phyloP scores from a whole-genome alignment of 179 eudicot genomes.

The Pouteria campechiana region DNA sequence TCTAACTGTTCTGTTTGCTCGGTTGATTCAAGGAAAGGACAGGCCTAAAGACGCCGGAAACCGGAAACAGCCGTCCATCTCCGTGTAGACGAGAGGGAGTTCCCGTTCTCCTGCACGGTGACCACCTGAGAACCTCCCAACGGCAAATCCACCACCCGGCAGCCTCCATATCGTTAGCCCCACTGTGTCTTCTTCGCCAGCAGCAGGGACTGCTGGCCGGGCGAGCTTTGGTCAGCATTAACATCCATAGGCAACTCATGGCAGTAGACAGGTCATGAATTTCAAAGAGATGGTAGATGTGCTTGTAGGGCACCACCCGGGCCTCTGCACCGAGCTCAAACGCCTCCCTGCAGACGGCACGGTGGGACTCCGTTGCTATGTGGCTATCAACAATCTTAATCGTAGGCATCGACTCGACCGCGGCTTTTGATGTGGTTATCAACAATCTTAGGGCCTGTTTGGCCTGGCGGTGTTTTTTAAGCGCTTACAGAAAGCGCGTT shows the following conservation, averaged over 20 bases:
- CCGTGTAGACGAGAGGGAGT: conserved; percentile 82
- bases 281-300: conserved; percentile 28
- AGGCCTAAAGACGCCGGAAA: too few species aligned
- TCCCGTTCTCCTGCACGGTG: conserved; percentile 59
- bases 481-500: too few species aligned
- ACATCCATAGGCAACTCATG: conserved; percentile 23
- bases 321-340: conserved; percentile 20
- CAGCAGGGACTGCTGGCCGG: neutral
- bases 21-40: too few species aligned
- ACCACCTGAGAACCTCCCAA: conserved; percentile 33
- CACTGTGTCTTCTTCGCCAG: conserved; percentile 6
- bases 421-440: conserved; percentile 26
- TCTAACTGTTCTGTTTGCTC: too few species aligned
- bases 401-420: conserved; percentile 25
- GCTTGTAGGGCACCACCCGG: conserved; percentile 40
- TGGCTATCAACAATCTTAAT: conserved; percentile 15
- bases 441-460: too few species aligned
- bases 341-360: conserved; percentile 40
- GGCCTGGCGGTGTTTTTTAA: too few species aligned
- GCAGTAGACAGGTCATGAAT: conserved; percentile 47
- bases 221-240: neutral
- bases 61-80: conserved; percentile 82
- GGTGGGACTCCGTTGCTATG: conserved; percentile 13
- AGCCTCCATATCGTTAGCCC: conserved; percentile 43
- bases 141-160: conserved; percentile 44